Evolutionary conservation across 345 rosid genomes (phyloP).

Genomic region (Raphanus raphanistrum): DNA sequence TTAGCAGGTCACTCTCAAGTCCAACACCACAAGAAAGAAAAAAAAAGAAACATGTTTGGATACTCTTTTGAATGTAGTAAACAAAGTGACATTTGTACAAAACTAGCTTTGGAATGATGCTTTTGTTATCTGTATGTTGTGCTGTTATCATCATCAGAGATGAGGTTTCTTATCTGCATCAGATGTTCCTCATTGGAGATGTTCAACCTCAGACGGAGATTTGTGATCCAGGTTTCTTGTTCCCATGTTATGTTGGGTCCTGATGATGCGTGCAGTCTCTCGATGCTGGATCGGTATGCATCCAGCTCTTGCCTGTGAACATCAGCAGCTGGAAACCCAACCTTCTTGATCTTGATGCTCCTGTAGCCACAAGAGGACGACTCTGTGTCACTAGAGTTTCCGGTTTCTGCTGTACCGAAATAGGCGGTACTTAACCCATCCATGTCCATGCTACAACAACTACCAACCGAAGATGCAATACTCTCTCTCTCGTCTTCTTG

Average conservation of each 20-base stretch:
- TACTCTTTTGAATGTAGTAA: too few species aligned
- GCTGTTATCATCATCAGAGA: constrained; percentile 59
- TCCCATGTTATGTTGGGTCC: constrained; percentile 83
- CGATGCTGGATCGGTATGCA: constrained; percentile 65
- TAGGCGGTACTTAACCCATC: constrained; percentile 4
- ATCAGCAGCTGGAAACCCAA: constrained; percentile 33
- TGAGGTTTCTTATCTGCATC: constrained; percentile 67
- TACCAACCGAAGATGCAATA: constrained; percentile 63
- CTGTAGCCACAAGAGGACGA: constrained; percentile 27
- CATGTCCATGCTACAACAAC: constrained; percentile 58
- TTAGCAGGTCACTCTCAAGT: too few species aligned
- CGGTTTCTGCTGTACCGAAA: constrained; percentile 19
- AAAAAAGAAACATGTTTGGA: too few species aligned
- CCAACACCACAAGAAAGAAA: too few species aligned
- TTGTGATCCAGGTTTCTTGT: constrained; percentile 78
- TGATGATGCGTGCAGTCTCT: constrained; percentile 70
- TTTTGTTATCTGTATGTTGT: constrained; percentile 49
- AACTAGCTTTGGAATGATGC: background rate
- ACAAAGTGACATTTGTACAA: too few species aligned
- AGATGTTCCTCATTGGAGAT: constrained; percentile 84
- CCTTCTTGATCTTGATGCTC: constrained; percentile 11
- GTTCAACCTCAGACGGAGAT: constrained; percentile 73
- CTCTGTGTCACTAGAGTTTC: constrained; percentile 36
- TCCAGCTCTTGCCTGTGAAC: constrained; percentile 69
- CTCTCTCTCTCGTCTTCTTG: constrained; percentile 41